Evolutionary conservation across 176 grass and related monocot genomes (phyloP), one percentile per base, ranked within the genome.

Genomic region (Ampelocalamus luodianensis): DNA sequence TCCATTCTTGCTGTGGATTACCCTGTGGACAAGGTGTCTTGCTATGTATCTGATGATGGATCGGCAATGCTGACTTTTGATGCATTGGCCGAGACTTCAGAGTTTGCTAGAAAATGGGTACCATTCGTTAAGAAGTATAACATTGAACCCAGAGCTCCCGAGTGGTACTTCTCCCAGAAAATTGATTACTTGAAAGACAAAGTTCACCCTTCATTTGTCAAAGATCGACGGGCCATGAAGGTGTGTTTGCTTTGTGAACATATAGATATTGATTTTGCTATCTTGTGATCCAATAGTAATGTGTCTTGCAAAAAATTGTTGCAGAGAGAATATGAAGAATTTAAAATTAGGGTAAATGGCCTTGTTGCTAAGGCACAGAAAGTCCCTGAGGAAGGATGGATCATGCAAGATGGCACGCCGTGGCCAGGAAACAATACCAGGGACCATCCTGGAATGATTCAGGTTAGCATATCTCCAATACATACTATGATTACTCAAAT

Each of bases 341-440:
- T 99, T 82, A 99, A 99, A 87, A 13, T 99, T 65, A 88, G 96
- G 75, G 0, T 99, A 74, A 99, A 99, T 68, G 93, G 86, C 58
- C 93, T 99, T 90, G 96, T 99, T 84, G 91, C 93, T 43, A 99
- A 95, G 81, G 96, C 96, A 79, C 85, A 96, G 74, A 99, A 99
- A 81, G 88, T 99, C 85, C 96, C 96, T 0, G 93, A 95, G 79
- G 96, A 99, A 82, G 96, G 96, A 76, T 99, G 96, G 96, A 99
- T 99, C 54, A 99, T 99, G 96, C 96, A 99, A 85, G 96, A 99
- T 91, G 96, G 96, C 39, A 99, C 96, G 71, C 96, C 96, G 37
- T 99, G 96, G 96, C n/a, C n/a, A n/a, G 96, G 96, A 87, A 99
- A 99, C 85, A 99, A 99, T 84, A 99, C 93, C 50, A 99, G 96